Percentiles rank a stretch among this genome's conserved stretches.
Conservation (phyloP, 176 grass and related monocot genomes). For the Puccinellia tenuiflora region DNA sequence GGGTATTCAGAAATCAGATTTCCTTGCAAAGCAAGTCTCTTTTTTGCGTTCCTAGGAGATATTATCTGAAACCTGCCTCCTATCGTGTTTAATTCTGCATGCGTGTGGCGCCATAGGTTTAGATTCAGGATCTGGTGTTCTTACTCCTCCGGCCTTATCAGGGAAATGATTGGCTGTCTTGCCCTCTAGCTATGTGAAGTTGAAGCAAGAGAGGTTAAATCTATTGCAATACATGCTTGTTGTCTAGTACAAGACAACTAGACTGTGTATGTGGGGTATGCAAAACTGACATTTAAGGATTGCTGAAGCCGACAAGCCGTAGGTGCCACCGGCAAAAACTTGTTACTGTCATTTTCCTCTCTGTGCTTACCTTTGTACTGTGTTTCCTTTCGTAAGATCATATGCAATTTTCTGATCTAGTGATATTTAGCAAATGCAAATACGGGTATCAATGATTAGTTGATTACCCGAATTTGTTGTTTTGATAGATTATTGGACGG, state of each 20-base stretch:
- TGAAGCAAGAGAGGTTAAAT: background rate
- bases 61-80: background rate
- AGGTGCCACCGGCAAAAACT: background rate
- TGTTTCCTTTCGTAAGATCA: background rate
- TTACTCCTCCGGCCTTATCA: background rate
- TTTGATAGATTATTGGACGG: background rate
- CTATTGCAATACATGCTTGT: background rate
- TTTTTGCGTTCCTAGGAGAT: background rate
- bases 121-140: background rate
- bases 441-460: background rate
- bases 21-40: background rate
- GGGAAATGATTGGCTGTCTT: background rate
- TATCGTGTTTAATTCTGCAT: background rate
- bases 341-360: background rate
- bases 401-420: background rate
- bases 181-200: background rate
- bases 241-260: background rate
- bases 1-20: background rate
- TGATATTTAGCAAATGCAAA: background rate
- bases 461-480: background rate
- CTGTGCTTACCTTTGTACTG: background rate
- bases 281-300: background rate
- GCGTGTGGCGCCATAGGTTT: background rate
- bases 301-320: background rate
- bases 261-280: background rate